Evolutionary conservation across 306 rosid genomes (phyloP).

Genomic region (Fagus sylvatica): DNA sequence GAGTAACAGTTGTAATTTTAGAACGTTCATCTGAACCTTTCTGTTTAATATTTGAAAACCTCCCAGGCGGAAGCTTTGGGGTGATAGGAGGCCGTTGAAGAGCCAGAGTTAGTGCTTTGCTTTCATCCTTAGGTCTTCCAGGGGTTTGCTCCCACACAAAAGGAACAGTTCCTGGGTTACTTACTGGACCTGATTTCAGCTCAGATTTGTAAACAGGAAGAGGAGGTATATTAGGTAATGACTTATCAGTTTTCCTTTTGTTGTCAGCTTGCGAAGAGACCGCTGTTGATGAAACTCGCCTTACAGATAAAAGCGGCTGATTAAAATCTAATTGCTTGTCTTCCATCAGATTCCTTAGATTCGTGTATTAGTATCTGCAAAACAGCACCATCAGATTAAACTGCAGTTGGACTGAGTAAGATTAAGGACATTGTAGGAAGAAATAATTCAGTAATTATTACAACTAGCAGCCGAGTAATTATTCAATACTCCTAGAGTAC

Average conservation of each 20-base stretch:
- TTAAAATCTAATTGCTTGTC: constrained; percentile 76
- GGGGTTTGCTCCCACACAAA: constrained; percentile 87
- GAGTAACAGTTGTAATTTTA: constrained; percentile 33
- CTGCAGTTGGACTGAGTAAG: constrained; percentile 22
- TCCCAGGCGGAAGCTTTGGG: constrained; percentile 79
- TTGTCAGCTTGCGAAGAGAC: constrained; percentile 40
- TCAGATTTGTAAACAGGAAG: constrained; percentile 70
- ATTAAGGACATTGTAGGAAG: constrained; percentile 19
- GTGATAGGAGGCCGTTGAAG: constrained; percentile 33
- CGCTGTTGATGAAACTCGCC: constrained; percentile 57
- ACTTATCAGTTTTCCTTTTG: constrained; percentile 38
- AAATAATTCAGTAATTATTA: constrained; percentile 3
- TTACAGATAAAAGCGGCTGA: constrained; percentile 87
- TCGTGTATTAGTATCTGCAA: constrained; percentile 41
- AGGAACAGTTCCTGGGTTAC: constrained; percentile 78
- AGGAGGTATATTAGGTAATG: constrained; percentile 49
- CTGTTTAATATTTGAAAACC: constrained; percentile 42
- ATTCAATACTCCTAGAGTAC: too few relatives aligned
- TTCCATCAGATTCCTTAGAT: constrained; percentile 59
- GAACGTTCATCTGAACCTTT: constrained; percentile 37
- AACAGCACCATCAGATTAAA: constrained; percentile 26
- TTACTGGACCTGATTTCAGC: constrained; percentile 72
- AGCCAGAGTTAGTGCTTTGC: constrained; percentile 22
- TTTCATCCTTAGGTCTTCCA: constrained; percentile 79
- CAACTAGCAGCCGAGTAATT: neutral